These are phyloP conservation scores for Sphagnum contortum DNA, from an alignment of 225 moss, liverwort and hornwort genomes.

Conservation along the genomic window DNA sequence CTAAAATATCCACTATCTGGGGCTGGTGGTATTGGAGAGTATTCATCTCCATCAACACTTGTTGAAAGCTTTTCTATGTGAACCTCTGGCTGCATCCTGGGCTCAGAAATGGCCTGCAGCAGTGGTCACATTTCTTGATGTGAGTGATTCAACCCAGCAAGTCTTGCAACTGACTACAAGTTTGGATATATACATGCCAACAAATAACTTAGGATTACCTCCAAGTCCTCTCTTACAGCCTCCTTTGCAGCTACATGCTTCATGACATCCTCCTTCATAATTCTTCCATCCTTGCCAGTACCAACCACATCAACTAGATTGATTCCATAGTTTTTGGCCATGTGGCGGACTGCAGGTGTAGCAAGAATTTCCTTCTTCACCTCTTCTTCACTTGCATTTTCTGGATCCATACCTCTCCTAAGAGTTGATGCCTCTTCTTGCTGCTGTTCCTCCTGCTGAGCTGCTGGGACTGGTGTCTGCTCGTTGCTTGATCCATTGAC, in stretches of 20 bases:
- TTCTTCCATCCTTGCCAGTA: slow-evolving; percentile 53
- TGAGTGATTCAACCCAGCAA: no score
- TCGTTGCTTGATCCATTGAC: slow-evolving; percentile 28
- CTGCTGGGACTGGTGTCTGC: background rate
- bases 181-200: no score
- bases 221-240: slow-evolving; percentile 57
- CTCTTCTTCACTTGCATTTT: background rate
- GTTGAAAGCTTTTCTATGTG: slow-evolving; percentile 9
- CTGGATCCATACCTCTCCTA: no score
- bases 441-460: no score
- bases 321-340: slow-evolving; percentile 66
- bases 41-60: slow-evolving; percentile 14
- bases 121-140: no score
- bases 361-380: slow-evolving; percentile 23
- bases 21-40: slow-evolving; percentile 22
- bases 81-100: slow-evolving; percentile 14
- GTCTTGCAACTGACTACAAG: no score
- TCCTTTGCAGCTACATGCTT: slow-evolving; percentile 48
- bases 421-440: no score
- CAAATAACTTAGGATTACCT: slow-evolving; percentile 11
- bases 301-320: slow-evolving; percentile 39
- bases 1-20: slow-evolving; percentile 23
- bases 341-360: slow-evolving; percentile 68
- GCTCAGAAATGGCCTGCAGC: slow-evolving; percentile 27
- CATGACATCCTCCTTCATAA: slow-evolving; percentile 62